Conservation (phyloP, 352 stramenopile genomes). For the Globisporangium middletonii region DNA sequence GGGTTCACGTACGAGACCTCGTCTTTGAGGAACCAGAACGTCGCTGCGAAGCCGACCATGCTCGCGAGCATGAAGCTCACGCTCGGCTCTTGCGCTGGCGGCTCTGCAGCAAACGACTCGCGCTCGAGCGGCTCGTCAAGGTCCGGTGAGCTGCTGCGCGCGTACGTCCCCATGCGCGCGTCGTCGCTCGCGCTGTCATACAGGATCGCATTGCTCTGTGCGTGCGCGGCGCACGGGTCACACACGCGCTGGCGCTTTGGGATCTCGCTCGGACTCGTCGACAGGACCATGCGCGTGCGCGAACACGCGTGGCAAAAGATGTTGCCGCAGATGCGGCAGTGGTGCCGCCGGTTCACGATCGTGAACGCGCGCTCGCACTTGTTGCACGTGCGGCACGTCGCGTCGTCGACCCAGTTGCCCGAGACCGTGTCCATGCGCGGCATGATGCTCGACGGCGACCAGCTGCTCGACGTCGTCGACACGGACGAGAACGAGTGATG, state of each 20-base stretch:
- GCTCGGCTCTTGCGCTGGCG: slow-evolving; percentile 15
- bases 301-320: slow-evolving; percentile 82
- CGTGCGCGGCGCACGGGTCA: slow-evolving; percentile 53
- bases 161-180: slow-evolving; percentile 9
- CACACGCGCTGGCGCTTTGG: slow-evolving; percentile 70
- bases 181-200: slow-evolving; percentile 41
- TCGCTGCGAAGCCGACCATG: slow-evolving; percentile 47
- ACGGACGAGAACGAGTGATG: slow-evolving; percentile 57
- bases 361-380: slow-evolving; percentile 72
- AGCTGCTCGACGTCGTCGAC: slow-evolving; percentile 63
- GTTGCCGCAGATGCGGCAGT: slow-evolving; percentile 78
- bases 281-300: slow-evolving; percentile 73
- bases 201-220: slow-evolving; percentile 55
- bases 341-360: slow-evolving; percentile 70
- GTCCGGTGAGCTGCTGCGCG: not conserved
- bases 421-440: slow-evolving; percentile 51
- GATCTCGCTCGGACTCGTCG: slow-evolving; percentile 56
- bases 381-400: slow-evolving; percentile 37
- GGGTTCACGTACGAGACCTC: slow-evolving; percentile 67
- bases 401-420: slow-evolving; percentile 64
- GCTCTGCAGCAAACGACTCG: not conserved
- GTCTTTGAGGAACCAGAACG: slow-evolving; percentile 80
- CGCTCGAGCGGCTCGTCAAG: slow-evolving; percentile 5
- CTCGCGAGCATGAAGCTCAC: slow-evolving; percentile 51
- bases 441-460: slow-evolving; percentile 42